phyloP scores from a whole-genome alignment of 257 asterid genomes.

The Solanum peruvianum region DNA sequence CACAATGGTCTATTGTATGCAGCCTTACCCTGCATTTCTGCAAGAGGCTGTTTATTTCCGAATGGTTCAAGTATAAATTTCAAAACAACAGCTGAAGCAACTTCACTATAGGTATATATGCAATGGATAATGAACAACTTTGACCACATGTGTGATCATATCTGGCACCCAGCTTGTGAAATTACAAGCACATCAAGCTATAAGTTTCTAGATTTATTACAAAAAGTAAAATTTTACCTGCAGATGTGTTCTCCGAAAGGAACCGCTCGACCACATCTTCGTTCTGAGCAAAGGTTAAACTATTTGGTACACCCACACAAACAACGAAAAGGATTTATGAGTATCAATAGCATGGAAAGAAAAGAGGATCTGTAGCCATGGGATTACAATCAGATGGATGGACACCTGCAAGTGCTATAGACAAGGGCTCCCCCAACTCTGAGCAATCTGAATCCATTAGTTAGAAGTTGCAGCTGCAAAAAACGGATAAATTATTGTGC shows the following conservation, averaged over 20 bases:
- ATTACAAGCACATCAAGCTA: not conserved
- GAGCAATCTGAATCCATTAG: constrained; percentile 75
- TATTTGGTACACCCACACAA: constrained; percentile 13
- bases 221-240: constrained; percentile 28
- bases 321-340: not conserved
- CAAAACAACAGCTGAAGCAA: not conserved
- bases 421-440: constrained; percentile 80
- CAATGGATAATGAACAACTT: not conserved
- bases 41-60: not conserved
- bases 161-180: not conserved
- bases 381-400: not conserved
- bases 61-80: not conserved
- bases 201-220: not conserved
- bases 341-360: not conserved
- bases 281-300: constrained; percentile 85
- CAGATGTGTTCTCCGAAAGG: constrained; percentile 51
- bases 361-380: not conserved
- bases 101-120: not conserved
- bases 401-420: constrained; percentile 97
- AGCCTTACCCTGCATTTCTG: not conserved
- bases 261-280: constrained; percentile 76
- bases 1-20: not conserved
- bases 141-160: not conserved
- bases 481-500: not conserved
- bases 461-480: constrained; percentile 68